Evolutionary conservation across 129 eudicot species (phyloP).

Genomic region (Artemisia annua): DNA sequence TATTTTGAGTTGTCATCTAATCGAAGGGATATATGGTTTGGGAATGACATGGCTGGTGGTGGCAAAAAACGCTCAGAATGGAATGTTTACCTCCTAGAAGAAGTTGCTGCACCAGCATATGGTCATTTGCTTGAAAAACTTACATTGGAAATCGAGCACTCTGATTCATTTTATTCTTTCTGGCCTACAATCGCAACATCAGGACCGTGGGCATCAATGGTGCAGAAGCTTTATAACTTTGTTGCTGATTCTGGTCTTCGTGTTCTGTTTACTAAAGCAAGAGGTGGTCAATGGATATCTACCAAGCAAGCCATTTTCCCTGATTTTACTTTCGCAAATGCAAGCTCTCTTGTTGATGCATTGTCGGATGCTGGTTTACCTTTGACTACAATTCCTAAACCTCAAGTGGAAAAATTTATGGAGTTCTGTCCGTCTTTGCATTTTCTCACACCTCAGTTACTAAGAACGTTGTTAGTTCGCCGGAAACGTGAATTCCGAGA

Average conservation of each 20-base stretch:
- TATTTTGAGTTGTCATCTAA: conserved; percentile 96
- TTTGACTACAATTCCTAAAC: conserved; percentile 57
- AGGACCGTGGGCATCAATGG: conserved; percentile 94
- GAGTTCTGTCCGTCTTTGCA: conserved; percentile 80
- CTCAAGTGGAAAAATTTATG: conserved; percentile 70
- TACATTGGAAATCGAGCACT: conserved; percentile 68
- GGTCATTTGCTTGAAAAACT: conserved; percentile 91
- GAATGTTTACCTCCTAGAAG: conserved; percentile 87
- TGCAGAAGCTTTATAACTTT: conserved; percentile 67
- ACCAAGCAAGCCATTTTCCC: conserved; percentile 92
- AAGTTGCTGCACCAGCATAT: conserved; percentile 94
- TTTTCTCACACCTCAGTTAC: conserved; percentile 83
- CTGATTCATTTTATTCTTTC: conserved; percentile 76
- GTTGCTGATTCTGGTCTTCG: conserved; percentile 78
- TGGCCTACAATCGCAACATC: conserved; percentile 73
- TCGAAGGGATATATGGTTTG: conserved; percentile 99
- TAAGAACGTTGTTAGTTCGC: conserved; percentile 72
- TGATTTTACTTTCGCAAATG: conserved; percentile 75
- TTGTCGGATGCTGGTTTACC: conserved; percentile 89
- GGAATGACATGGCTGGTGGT: conserved; percentile 99
- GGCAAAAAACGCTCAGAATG: conserved; percentile 95
- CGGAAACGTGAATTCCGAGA: conserved; percentile 80
- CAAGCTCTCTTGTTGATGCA: conserved; percentile 64
- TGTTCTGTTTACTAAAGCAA: conserved; percentile 78
- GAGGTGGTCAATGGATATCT: conserved; percentile 97